These are phyloP conservation scores for Blastobotrys robertii DNA, from an alignment of 805 yeast genomes.

Conservation along the genomic window DNA sequence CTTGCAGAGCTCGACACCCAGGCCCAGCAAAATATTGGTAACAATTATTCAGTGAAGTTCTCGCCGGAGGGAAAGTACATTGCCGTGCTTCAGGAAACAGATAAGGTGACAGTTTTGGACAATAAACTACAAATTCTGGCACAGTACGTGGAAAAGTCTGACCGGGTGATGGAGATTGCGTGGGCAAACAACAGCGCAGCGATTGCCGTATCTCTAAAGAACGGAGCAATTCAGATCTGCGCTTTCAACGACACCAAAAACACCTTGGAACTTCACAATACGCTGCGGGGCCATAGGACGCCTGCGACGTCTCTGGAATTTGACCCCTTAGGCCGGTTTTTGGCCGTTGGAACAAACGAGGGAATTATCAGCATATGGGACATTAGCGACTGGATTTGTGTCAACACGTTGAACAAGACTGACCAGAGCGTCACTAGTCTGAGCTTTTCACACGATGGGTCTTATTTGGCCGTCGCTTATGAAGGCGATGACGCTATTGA, in stretches of 20 bases:
- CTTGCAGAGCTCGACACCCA: constrained; percentile 23
- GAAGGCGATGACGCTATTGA: constrained; percentile 31
- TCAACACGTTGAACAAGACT: constrained; percentile 28
- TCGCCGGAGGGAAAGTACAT: constrained; percentile 40
- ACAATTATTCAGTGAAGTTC: constrained; percentile 24
- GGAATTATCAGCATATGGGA: constrained; percentile 48
- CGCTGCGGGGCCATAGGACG: constrained; percentile 40
- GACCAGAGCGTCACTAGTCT: constrained; percentile 34
- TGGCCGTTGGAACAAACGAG: constrained; percentile 49
- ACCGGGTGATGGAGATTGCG: too few relatives aligned
- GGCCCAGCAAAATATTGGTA: constrained; percentile 17
- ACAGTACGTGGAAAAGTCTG: too few relatives aligned
- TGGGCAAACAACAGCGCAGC: too few relatives aligned
- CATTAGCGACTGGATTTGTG: constrained; percentile 30
- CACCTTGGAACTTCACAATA: neutral
- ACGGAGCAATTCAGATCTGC: too few relatives aligned
- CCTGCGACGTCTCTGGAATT: constrained; percentile 37
- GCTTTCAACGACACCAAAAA: too few relatives aligned
- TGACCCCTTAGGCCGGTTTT: constrained; percentile 43
- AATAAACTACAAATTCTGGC: constrained; percentile 14
- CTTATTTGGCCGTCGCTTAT: constrained; percentile 35
- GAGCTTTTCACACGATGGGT: constrained; percentile 38
- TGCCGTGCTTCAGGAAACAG: constrained; percentile 34
- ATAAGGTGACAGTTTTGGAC: constrained; percentile 30
- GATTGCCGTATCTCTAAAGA: too few relatives aligned